phyloP scores from a whole-genome alignment of 176 grass and related monocot genomes.

The Otatea glauca region DNA sequence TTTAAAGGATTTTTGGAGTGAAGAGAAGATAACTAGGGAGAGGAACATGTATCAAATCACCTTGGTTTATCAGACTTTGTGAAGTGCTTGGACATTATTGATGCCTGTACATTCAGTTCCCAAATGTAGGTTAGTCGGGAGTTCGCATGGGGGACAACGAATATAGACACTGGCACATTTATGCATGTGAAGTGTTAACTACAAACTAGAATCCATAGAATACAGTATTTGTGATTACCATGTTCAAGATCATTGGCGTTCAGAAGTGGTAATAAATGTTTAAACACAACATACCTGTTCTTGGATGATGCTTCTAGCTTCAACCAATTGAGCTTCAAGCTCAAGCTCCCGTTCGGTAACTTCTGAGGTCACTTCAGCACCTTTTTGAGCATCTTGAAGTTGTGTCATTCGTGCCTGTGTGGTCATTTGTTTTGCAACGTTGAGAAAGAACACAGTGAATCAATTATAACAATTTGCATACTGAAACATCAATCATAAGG shows the following conservation, averaged over 20 bases:
- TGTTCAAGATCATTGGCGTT: slow-evolving; percentile 14
- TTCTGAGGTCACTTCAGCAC: slow-evolving; percentile 96
- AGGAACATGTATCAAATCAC: slow-evolving; percentile 52
- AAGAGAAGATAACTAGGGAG: not conserved
- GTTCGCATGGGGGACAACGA: not conserved
- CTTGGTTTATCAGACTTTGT: slow-evolving; percentile 87
- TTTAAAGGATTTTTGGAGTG: not conserved
- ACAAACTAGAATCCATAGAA: slow-evolving; percentile 26
- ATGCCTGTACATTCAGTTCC: slow-evolving; percentile 73
- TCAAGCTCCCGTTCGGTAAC: slow-evolving; percentile 95
- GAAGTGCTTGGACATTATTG: slow-evolving; percentile 97
- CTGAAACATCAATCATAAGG: slow-evolving; percentile 7
- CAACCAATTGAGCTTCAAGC: slow-evolving; percentile 98
- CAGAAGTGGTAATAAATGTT: not conserved
- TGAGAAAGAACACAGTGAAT: slow-evolving; percentile 18
- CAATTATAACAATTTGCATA: not conserved
- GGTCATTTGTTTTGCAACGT: slow-evolving; percentile 35
- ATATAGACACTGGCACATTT: not conserved
- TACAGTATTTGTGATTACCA: slow-evolving; percentile 24
- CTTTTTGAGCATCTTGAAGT: slow-evolving; percentile 99
- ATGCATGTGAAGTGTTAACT: not conserved
- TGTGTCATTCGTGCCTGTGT: slow-evolving; percentile 80
- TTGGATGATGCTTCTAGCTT: slow-evolving; percentile 99
- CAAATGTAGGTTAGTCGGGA: slow-evolving; percentile 35
- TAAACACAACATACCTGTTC: slow-evolving; percentile 70